These are phyloP conservation scores for Sonneratia caseolaris DNA, from an alignment of 345 rosid genomes.

Conservation along the genomic window DNA sequence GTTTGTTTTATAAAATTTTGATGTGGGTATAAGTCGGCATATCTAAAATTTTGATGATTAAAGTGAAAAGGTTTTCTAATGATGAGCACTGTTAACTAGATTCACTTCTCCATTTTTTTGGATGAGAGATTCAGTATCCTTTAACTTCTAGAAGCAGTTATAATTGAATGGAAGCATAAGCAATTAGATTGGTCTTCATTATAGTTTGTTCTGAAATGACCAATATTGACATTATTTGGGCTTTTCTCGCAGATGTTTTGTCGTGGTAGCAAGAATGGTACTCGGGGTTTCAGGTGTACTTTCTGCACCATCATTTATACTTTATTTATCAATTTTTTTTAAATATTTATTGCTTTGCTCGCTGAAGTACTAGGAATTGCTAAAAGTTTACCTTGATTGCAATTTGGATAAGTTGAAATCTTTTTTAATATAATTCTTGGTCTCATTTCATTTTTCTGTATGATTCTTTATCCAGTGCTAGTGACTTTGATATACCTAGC, in stretches of 20 bases:
- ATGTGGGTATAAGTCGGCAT: not conserved
- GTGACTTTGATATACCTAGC: not conserved
- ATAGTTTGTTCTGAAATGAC: not conserved
- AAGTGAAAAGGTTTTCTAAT: not conserved
- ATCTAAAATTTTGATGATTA: not conserved
- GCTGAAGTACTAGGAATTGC: not conserved
- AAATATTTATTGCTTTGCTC: not conserved
- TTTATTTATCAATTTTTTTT: not conserved
- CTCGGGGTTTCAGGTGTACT: conserved; percentile 85
- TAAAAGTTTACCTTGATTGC: not conserved
- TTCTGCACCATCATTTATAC: not conserved
- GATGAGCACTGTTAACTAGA: not conserved
- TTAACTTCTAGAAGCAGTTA: not conserved
- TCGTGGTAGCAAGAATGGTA: conserved; percentile 90
- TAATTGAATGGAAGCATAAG: not conserved
- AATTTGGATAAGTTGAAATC: not conserved
- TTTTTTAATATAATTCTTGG: not conserved
- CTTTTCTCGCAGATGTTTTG: conserved; percentile 70
- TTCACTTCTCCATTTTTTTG: not conserved
- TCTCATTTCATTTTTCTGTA: not conserved
- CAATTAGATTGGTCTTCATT: not conserved
- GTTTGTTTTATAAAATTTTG: no score
- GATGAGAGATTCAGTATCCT: not conserved
- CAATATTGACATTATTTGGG: conserved; percentile 1
- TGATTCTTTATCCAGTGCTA: not conserved